Conservation (phyloP, 495 filamentous ascomycete genomes). For the Sordaria brevicollis region DNA sequence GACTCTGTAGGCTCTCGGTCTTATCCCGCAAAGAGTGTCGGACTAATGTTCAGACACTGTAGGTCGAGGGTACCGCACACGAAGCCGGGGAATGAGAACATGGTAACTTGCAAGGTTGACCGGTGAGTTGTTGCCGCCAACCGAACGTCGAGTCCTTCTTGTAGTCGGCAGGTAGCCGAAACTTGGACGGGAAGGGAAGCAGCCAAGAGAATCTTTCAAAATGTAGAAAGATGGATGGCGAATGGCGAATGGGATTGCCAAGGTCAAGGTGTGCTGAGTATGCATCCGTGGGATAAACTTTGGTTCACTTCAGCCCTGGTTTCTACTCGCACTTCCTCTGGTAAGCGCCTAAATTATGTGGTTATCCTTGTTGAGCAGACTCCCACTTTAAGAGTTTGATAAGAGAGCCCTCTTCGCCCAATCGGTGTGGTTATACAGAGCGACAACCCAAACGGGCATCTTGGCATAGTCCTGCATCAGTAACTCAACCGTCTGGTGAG, state of each 20-base stretch:
- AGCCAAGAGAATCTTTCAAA: neutral
- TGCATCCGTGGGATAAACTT: neutral
- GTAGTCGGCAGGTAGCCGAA: neutral
- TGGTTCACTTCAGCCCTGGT: neutral
- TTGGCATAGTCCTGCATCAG: neutral
- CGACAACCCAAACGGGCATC: neutral
- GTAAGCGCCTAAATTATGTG: neutral
- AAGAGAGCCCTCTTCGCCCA: neutral
- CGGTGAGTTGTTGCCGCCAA: neutral
- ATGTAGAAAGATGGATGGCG: neutral
- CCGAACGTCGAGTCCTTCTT: neutral
- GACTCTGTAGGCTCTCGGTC: neutral
- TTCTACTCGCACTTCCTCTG: neutral
- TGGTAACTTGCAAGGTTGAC: neutral
- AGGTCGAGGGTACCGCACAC: neutral
- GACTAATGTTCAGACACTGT: neutral
- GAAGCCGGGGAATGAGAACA: neutral
- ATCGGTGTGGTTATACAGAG: neutral
- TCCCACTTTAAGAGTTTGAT: neutral
- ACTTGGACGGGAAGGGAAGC: neutral
- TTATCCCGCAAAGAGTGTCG: neutral
- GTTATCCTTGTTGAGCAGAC: neutral
- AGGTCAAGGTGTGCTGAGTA: neutral
- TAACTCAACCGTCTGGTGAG: neutral
- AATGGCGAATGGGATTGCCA: neutral